phyloP scores from a whole-genome alignment of 495 filamentous ascomycete species.

The Friedmanniomyces simplex region DNA sequence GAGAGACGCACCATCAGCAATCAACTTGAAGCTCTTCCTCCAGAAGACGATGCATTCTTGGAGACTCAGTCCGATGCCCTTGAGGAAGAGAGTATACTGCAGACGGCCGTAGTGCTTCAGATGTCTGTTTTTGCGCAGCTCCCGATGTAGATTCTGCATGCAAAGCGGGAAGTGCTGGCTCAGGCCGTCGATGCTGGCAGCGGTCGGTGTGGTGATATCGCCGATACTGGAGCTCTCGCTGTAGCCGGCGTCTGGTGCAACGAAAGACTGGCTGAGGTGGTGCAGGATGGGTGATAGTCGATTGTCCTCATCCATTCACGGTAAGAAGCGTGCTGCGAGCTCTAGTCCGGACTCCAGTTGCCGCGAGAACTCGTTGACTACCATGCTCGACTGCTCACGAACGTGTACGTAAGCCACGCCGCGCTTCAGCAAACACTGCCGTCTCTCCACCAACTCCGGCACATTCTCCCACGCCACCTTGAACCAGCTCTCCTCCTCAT shows the following conservation, averaged over 20 bases:
- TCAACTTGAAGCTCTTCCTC: constrained; percentile 70
- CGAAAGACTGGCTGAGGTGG: constrained; percentile 86
- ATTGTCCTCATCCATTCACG: constrained; percentile 92
- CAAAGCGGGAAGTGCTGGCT: constrained; percentile 84
- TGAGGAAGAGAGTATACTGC: constrained; percentile 95
- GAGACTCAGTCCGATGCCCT: constrained; percentile 84
- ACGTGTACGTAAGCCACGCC: constrained; percentile 90
- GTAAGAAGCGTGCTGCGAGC: constrained; percentile 78
- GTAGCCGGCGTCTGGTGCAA: constrained; percentile 76
- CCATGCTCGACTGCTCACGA: constrained; percentile 74
- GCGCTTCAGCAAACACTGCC: constrained; percentile 61
- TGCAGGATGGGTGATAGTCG: constrained; percentile 86
- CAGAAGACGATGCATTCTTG: constrained; percentile 94
- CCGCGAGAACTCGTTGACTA: constrained; percentile 72
- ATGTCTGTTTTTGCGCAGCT: constrained; percentile 71
- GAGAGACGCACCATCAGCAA: constrained; percentile 77
- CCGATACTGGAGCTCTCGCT: constrained; percentile 43
- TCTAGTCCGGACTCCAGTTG: constrained; percentile 72
- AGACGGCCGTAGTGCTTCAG: constrained; percentile 89
- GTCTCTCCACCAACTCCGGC: constrained; percentile 73
- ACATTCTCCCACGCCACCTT: constrained; percentile 94
- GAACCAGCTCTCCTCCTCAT: constrained; percentile 65
- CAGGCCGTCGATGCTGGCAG: constrained; percentile 70
- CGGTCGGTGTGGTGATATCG: constrained; percentile 61
- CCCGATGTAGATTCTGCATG: constrained; percentile 82